phyloP scores from a whole-genome alignment of 2,329 filamentous ascomycete species.

The Fusarium sp. region DNA sequence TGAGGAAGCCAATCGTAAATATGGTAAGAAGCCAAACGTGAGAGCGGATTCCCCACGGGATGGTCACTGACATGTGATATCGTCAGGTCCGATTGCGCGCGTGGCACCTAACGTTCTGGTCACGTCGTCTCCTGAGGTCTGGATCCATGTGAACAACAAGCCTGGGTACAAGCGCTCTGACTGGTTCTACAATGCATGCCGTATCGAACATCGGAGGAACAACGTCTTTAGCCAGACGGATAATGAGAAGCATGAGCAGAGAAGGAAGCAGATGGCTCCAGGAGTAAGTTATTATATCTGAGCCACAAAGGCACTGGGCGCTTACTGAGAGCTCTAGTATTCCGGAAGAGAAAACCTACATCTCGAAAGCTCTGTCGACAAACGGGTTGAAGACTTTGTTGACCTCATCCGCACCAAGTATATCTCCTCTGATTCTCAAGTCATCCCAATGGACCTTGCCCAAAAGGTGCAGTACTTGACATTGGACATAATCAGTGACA shows the following conservation, averaged over 20 bases:
- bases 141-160: constrained; percentile 60
- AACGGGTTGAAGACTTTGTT: constrained; percentile 62
- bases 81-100: constrained; percentile 50
- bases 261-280: constrained; percentile 66
- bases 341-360: constrained; percentile 69
- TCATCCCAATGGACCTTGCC: constrained; percentile 62
- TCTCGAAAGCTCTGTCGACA: constrained; percentile 66
- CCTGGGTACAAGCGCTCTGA: constrained; percentile 59
- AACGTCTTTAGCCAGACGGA: constrained; percentile 69
- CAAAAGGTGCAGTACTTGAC: constrained; percentile 66
- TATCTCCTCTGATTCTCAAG: constrained; percentile 49
- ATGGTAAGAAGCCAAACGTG: background rate
- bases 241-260: constrained; percentile 61
- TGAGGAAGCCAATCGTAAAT: constrained; percentile 25
- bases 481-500: constrained; percentile 67
- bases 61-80: background rate
- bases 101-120: constrained; percentile 64
- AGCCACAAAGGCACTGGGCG: fast-evolving
- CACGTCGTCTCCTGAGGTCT: constrained; percentile 64
- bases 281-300: constrained; percentile 57
- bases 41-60: too few species aligned
- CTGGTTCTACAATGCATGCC: constrained; percentile 63
- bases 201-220: constrained; percentile 65
- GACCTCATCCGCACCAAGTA: constrained; percentile 63
- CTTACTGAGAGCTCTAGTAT: constrained; percentile 57